A percentile compares a stretch with the other conserved stretches of the same genome.
Conservation (phyloP, 345 rosid species). For the Pistacia vera region DNA sequence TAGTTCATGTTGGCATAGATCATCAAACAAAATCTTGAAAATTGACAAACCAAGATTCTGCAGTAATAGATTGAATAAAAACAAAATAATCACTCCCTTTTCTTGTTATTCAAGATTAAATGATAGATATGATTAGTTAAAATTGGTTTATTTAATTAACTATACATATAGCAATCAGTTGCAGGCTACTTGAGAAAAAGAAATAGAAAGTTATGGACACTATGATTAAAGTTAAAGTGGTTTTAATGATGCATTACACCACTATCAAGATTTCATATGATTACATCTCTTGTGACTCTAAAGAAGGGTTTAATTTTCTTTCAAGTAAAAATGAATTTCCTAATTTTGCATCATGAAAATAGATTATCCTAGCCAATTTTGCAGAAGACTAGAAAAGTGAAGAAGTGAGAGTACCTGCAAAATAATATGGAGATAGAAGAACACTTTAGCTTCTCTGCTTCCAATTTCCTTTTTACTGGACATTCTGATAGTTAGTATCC, state of each 20-base stretch:
- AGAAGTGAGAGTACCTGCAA: constrained; percentile 57
- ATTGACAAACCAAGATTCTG: no score
- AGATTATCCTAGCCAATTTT: neutral
- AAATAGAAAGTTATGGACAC: constrained; percentile 27
- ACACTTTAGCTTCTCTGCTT: constrained; percentile 36
- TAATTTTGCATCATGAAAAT: neutral
- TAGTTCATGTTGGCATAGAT: no score
- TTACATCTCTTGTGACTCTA: constrained; percentile 10
- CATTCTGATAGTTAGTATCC: constrained; percentile 69
- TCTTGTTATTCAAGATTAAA: constrained; percentile 9
- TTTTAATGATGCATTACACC: constrained; percentile 2
- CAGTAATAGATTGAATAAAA: no score
- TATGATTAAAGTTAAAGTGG: constrained; percentile 49
- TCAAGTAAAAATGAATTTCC: neutral
- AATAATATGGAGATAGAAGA: constrained; percentile 64
- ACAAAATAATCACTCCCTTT: neutral
- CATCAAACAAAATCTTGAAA: no score
- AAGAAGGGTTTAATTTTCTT: neutral
- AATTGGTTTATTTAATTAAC: neutral
- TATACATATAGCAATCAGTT: constrained; percentile 1
- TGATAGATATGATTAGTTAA: neutral
- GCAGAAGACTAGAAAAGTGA: neutral
- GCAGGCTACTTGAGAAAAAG: neutral
- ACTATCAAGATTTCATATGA: constrained; percentile 23
- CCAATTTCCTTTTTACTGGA: constrained; percentile 44